Evolutionary conservation across 768 basidiomycete genomes (phyloP), one percentile per base, ranked within the genome.

Genomic region (Pholiota molesta): DNA sequence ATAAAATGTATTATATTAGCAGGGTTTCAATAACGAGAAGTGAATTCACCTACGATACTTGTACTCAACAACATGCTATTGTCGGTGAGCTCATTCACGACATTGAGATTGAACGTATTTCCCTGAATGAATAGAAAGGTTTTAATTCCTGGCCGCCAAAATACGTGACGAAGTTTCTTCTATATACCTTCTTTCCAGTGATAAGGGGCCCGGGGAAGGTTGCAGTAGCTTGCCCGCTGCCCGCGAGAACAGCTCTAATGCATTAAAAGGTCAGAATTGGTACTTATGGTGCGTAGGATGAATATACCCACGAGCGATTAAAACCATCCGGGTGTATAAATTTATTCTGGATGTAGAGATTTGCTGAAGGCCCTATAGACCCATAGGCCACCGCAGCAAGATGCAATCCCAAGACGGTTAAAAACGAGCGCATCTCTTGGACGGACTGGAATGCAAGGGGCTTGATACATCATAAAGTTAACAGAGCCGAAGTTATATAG

Each of bases 61-160:
- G 83, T 85, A 7, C 70, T 73, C 53, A 74, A 73, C 37, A 79
- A 62, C 84, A 86, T 83, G 0, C 77, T 69, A 0, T 72, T 70
- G 42, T 86, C 83, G 1, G 68, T 74, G 23, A 86, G 75, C 8
- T 64, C 33, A 62, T 84, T 77, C 16, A 76, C 66, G 6, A 86
- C 81, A 57, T 83, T 82, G 57, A 87, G 68, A 23, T 57, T 40
- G 64, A 84, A 83, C 29, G 65, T 65, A 57, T 77, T 74, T 10
- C 81, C 79, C 73, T 69, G 23, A 11, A 11, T 31, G 31, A 31
- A 31, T 31, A 7, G 9, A 31, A 31, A 31, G 2, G 1, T 31
- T 31, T 31, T 7, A 9, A 31, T 31, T 31, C 5, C 6, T 31
- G 31, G 3, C 26, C 26, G 26, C 26, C 26, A 26, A 4, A 2